Evolutionary conservation across 2,329 filamentous ascomycete genomes (phyloP), one percentile per base, ranked within the genome.

Genomic region (Cladobotryum mycophilum): DNA sequence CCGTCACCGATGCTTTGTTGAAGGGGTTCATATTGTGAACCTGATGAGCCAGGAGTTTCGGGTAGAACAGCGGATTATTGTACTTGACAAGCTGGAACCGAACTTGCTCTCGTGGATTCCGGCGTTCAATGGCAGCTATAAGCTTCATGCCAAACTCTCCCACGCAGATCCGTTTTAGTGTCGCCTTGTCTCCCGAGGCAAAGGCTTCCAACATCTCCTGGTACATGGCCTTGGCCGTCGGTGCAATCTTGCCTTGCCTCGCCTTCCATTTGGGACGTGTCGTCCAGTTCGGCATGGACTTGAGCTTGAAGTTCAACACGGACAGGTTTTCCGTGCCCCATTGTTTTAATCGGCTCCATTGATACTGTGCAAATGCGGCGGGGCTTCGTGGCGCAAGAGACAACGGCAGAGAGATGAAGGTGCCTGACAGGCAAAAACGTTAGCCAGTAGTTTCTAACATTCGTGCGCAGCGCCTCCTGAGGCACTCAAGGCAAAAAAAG

Each of bases 161-260:
- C 18, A 75, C 67, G 69, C 84, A 86, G 43, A 85, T 66, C 25
- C 66, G 64, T 42, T 72, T 66, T 22, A 87, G 68, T 5, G 73
- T 68, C 2, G 61, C 56, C 56, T 70, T 68, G 67, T 86, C 79
- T 52, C 80, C 81, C 2, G 67, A 66, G 6, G 85, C 84, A 45
- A 86, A 76, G 4, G 79, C 79, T 52, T 75, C 73, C 58, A 82
- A 80, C 73, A 88, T 79, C 56, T 78, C 68, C 47, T 70, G 68
- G 65, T 88, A 83, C 60, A 86, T 69, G 17, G 71, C 74, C 58
- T 79, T 75, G 33, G 82, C 84, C 1, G 75, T 73, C 2, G 80
- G 75, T 8, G 72, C 64, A 43, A 80, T 68, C 47, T 65, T 61
- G 18, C 65, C 57, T 13, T 70, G 70, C 22, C 66, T 58, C 22